Base-by-base conservation (phyloP, 2,329 filamentous ascomycete genomes). In the Clonostachys chloroleuca region DNA sequence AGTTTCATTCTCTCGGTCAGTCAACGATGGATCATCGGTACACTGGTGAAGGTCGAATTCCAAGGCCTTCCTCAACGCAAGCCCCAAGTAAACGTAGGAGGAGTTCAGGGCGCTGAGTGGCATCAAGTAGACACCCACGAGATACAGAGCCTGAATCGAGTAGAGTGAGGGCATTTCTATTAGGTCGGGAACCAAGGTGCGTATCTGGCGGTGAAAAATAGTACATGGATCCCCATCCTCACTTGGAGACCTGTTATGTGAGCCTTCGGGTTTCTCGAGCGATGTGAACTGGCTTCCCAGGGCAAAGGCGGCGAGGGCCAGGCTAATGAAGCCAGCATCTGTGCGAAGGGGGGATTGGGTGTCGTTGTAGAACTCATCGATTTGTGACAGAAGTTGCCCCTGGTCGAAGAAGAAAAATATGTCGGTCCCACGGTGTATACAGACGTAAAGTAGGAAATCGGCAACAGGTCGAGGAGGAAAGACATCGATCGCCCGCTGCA, bases 111-210 rank as follows among this genome's bases (percentile, higher is more conserved):
- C 61, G 43, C 55, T 64, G 12, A 59, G 52, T 1, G 65, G 64
- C 54, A 68, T 54, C 3, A 65, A 49, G 40, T 67, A 67, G 6
- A 67, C 62, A 1, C 63, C 62, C 6, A 68, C 34, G 2, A 66
- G 45, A 14, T 60, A 66, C 0, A 56, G 52, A 1, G 60, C 64
- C 37, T 67, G 65, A 0, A 67, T 58, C 3, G 63, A 62, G 13
- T 56, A 50, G 5, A 67, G 24, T 18, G 56, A 62, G 5, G 60
- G 55, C 7, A 56, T 50, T 8, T 66, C 62, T n/a, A 67, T 61
- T 1, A 67, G 40, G 30, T 66, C 63, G 1, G 64, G 58, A 13
- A 67, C 54, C 12, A 68, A 45, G 0, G 51, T 46, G 33, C 57
- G 56, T 2, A 62, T 58, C 34, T 64, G 57, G 13, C 51, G 47